A percentile compares a stretch with the other conserved stretches of the same genome.
phyloP scores from a whole-genome alignment of 2,329 filamentous ascomycete species.

The Didymella pomorum region DNA sequence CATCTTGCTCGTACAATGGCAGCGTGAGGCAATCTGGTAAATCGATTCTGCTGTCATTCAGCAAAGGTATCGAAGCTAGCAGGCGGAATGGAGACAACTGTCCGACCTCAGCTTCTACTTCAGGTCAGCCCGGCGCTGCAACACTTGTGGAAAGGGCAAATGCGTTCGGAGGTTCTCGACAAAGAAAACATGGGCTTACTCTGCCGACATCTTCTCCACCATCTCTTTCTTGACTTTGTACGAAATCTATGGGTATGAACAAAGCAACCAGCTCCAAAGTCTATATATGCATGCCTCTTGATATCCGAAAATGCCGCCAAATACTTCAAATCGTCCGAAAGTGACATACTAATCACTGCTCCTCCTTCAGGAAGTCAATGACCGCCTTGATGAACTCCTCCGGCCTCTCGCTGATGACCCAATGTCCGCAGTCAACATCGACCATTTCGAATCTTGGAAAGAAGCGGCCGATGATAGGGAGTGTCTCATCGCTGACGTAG shows the following conservation, averaged over 20 bases:
- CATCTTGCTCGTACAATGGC: too few species aligned
- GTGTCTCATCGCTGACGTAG: conserved; percentile 81
- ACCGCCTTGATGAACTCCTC: conserved; percentile 76
- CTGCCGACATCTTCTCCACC: background rate
- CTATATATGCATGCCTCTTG: background rate
- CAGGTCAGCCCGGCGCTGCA: too few species aligned
- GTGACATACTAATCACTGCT: too few species aligned
- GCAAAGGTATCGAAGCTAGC: too few species aligned
- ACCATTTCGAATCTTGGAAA: conserved; percentile 79
- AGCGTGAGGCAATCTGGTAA: too few species aligned
- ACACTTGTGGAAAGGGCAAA: too few species aligned
- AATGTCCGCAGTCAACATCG: conserved; percentile 82
- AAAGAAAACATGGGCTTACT: too few species aligned
- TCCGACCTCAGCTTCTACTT: too few species aligned
- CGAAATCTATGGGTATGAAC: conserved; percentile 21
- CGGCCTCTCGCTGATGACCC: conserved; percentile 89
- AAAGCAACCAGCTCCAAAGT: background rate
- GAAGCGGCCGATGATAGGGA: conserved; percentile 81
- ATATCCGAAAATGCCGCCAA: background rate
- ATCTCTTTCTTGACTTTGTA: background rate
- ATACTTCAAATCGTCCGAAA: too few species aligned
- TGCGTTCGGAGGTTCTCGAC: too few species aligned
- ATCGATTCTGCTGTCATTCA: too few species aligned
- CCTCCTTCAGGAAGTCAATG: conserved; percentile 68
- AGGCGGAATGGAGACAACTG: too few species aligned